phyloP scores from a whole-genome alignment of 805 yeast species.

The Candida ficus region DNA sequence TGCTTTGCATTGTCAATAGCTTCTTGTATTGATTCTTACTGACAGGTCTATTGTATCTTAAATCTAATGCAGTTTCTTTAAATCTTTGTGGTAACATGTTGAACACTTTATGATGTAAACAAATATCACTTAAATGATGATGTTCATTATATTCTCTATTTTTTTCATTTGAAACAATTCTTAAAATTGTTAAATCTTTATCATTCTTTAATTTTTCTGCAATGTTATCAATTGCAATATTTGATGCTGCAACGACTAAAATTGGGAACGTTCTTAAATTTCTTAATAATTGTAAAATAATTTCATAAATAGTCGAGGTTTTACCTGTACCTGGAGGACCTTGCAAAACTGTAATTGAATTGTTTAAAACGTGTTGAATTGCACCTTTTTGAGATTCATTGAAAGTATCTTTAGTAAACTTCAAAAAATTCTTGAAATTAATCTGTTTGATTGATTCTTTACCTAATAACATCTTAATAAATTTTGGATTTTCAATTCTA shows the following conservation, averaged over 20 bases:
- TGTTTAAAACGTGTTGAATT: slow-evolving; percentile 23
- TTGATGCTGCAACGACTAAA: slow-evolving; percentile 69
- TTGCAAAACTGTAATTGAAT: slow-evolving; percentile 51
- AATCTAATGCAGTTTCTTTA: slow-evolving; percentile 37
- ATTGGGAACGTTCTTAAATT: slow-evolving; percentile 57
- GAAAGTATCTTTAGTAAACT: slow-evolving; percentile 42
- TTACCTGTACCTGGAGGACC: slow-evolving; percentile 87
- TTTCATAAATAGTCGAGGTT: slow-evolving; percentile 65
- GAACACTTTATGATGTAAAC: slow-evolving; percentile 57
- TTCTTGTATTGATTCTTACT: slow-evolving; percentile 46
- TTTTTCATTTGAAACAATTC: slow-evolving; percentile 56
- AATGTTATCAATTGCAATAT: slow-evolving; percentile 70
- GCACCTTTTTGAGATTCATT: slow-evolving; percentile 58
- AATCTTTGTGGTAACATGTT: slow-evolving; percentile 42
- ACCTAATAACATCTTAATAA: slow-evolving; percentile 50
- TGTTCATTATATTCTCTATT: slow-evolving; percentile 52
- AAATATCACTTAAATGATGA: slow-evolving; percentile 55
- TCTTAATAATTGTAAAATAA: slow-evolving; percentile 49
- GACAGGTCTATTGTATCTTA: slow-evolving; percentile 41
- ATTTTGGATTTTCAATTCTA: slow-evolving; percentile 46
- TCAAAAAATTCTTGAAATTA: slow-evolving; percentile 49
- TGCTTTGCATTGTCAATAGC: slow-evolving; percentile 37
- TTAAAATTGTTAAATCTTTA: slow-evolving; percentile 42
- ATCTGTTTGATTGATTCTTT: slow-evolving; percentile 51
- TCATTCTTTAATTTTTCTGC: slow-evolving; percentile 61